Base-by-base conservation (phyloP, 2,329 filamentous ascomycete genomes). In the Gnomoniopsis smithogilvyi region DNA sequence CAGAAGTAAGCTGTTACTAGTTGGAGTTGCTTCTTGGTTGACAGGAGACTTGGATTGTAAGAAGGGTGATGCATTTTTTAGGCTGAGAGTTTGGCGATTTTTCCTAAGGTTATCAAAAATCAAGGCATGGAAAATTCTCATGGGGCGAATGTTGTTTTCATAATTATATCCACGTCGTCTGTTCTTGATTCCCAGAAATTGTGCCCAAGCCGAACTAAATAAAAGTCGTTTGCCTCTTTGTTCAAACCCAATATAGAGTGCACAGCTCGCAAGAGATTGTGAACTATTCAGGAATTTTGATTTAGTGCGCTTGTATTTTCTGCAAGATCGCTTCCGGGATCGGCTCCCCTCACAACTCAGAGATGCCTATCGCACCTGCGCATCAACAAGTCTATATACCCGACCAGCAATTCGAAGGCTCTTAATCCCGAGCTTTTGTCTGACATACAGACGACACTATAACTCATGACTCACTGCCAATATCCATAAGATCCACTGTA, bases 1-100 rank as follows among this genome's bases (percentile, higher is more conserved):
- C 85, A 90, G 79, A 88, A 90, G 78, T 91, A 88, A 81, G 63
- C 51, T 46, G 45, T 15, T n/a, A 21, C 45, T 24, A 24, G 45
- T 24, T 21, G 45, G 19, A 24, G 45, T 15, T 34, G n/a, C 17
- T 34, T 30, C 8, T 26, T 2, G 11, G 30, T n/a, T 6, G 19
- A 45, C 10, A 26, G 26, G 47, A 3, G 6, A 50, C 21, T 58
- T 38, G 19, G 24, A 41, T 45, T 34, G 36, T 14, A 21, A 54
- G 41, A 56, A 54, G 59, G 58, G 52, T 47, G 45, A 11, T 54
- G 41, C 52, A 41, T 46, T 22, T n/a, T 43, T 61, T 55, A 43
- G 41, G 56, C 60, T 52, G 52, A 58, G 51, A 59, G 57, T 59
- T 46, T 55, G 57, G 45, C 49, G 53, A 36, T 41, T 46, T 43